Conservation (phyloP, 2,329 filamentous ascomycete genomes). For the Aspergillus chevalieri region DNA sequence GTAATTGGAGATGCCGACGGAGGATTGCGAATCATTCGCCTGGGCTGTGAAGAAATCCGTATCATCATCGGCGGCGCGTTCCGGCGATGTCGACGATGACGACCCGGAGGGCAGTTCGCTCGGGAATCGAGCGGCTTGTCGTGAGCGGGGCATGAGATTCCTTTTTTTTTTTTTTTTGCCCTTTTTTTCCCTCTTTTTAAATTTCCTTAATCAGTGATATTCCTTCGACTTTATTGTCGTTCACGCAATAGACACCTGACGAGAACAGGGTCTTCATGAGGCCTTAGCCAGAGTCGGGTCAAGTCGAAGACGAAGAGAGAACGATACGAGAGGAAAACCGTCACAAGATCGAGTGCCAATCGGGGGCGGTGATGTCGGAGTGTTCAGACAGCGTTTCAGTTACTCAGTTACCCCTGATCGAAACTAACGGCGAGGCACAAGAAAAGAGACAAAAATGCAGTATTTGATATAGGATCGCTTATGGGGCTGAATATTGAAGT, state of each 20-base stretch:
- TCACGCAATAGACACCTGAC: no score
- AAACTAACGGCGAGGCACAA: no score
- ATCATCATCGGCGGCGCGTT: slow-evolving; percentile 69
- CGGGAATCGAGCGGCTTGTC: slow-evolving; percentile 30
- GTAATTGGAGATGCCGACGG: slow-evolving; percentile 72
- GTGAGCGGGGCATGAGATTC: slow-evolving; percentile 30
- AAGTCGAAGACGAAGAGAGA: background rate
- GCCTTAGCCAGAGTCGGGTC: background rate
- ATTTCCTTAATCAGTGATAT: background rate
- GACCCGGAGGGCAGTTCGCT: slow-evolving; percentile 39
- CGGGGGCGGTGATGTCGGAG: no score
- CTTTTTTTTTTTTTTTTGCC: background rate
- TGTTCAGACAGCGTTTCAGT: background rate
- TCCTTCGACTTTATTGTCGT: background rate
- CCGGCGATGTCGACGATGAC: slow-evolving; percentile 42
- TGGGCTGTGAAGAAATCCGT: slow-evolving; percentile 85
- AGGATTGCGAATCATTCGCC: slow-evolving; percentile 85
- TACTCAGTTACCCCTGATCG: background rate
- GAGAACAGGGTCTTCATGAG: slow-evolving; percentile 1
- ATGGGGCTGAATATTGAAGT: background rate
- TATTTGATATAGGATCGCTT: no score
- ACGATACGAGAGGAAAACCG: background rate
- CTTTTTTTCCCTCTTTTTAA: background rate
- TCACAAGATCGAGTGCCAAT: no score
- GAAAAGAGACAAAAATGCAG: no score